A percentile compares a stretch with the other conserved stretches of the same genome.
phyloP scores from a whole-genome alignment of 257 asterid species.

The Thymus quinquecostatus region DNA sequence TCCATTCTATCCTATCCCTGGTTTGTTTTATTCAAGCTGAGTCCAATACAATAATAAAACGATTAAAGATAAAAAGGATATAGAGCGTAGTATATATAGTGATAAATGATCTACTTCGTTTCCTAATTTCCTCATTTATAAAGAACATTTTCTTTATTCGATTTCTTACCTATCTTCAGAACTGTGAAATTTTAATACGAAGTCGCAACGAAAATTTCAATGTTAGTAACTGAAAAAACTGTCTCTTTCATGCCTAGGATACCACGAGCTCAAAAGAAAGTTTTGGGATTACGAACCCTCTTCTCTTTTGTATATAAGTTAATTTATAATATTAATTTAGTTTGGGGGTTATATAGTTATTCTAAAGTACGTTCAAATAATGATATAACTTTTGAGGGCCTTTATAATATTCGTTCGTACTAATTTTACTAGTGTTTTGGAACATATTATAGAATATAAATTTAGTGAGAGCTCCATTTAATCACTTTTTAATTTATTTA shows the following conservation, averaged over 20 bases:
- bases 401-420: slow-evolving; percentile 47
- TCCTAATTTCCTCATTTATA: too few species aligned
- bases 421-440: slow-evolving; percentile 6
- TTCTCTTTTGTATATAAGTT: slow-evolving; percentile 16
- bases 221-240: slow-evolving; percentile 36
- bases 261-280: slow-evolving; percentile 36
- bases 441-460: slow-evolving; percentile 23
- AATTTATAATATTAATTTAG: neutral
- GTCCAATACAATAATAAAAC: too few species aligned
- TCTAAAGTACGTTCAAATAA: slow-evolving; percentile 36
- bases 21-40: too few species aligned
- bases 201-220: too few species aligned
- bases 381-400: slow-evolving; percentile 39
- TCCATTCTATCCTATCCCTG: too few species aligned
- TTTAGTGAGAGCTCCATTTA: slow-evolving; percentile 28
- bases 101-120: too few species aligned
- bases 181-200: too few species aligned
- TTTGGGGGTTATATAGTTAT: slow-evolving; percentile 15
- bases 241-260: slow-evolving; percentile 55
- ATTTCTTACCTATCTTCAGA: too few species aligned
- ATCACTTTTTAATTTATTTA: slow-evolving; percentile 38
- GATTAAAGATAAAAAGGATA: too few species aligned
- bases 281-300: slow-evolving; percentile 28
- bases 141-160: too few species aligned
- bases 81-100: too few species aligned